Base-by-base conservation (phyloP, 345 rosid species). In the Eucalyptus curtisii region DNA sequence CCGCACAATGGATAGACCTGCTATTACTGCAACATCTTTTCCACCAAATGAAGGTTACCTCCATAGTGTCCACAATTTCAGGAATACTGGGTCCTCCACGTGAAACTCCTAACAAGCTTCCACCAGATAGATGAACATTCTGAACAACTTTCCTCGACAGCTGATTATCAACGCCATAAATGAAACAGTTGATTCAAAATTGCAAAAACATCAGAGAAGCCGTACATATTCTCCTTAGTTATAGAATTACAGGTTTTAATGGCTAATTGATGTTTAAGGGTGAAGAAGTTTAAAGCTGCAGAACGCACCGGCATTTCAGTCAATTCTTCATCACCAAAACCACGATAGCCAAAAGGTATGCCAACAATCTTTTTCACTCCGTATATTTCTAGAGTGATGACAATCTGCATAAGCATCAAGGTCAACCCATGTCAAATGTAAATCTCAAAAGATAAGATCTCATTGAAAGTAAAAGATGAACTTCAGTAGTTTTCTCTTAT, bases 51-150 rank as follows among this genome's bases (percentile, higher is more conserved):
- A 64, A 85, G 53, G 85, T 50, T 86, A 95, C 99, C 98, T 98
- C 94, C 98, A 98, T 88, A 85, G 92, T 94, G 87, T 94, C 95
- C 45, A 97, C 99, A 68, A 97, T 97, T 86, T 95, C 94, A 86
- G 95, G 91, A 4, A 96, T 94, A 88, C 92, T 55, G 13, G 99
- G 99, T 5, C 94, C 97, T 88, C 99, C 99, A 49, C 99, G 98
- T 44, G 99, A 95, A 93, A 98, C 99, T 90, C 99, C 99, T 84
- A 97, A 92, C 92, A 97, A 93, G 93, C 99, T 98, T 94, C 99
- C 99, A 89, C 99, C 99, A 87, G 99, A 98, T 45, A 98, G 96
- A 94, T 98, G 99, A 88, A 98, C 90, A 87, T 98, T 98, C 87
- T 97, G 99, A 90, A 98, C 99, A 48, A 98, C 99, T 92, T 95